Evolutionary conservation across 306 rosid species (phyloP), one percentile per base, ranked within the genome.

Genomic region (Hippophae gyantsensis): DNA sequence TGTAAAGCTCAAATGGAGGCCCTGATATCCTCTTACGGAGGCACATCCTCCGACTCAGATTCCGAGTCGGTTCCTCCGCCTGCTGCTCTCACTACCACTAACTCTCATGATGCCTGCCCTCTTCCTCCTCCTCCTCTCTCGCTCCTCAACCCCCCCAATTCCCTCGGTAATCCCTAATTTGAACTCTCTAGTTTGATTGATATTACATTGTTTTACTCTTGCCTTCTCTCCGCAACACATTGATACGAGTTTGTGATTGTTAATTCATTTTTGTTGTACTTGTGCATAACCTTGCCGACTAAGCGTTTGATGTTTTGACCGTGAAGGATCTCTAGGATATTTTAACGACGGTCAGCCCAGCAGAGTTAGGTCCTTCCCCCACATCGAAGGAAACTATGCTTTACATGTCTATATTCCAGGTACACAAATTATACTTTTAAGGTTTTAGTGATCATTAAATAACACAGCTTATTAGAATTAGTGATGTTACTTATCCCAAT

Each of bases 341-440:
- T 66, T 58, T 43, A 79, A 64, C 38, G 61, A 51, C 47, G 77
- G 62, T 43, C 86, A 78, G 80, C 57, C 87, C 50, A 66, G 76
- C 69, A 85, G 84, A 78, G 59, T 87, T 53, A 77, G 98, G 75
- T 81, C 63, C 69, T 90, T 90, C 53, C 89, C 98, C 69, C 96
- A 87, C 65, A 76, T 79, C 2, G 84, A 90, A 52, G 98, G 98
- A 27, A 87, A 87, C 80, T 85, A 83, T 47, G 95, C 89, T 18
- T 57, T 87, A 47, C 95, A 90, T 58, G 79, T 90, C 40, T 90
- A 87, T 67, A 81, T 90, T 61, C 98, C 96, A 64, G 77, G 98
- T 90, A 50, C 10, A 26, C 13, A 54, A 53, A 11, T 26, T 9
- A 26, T 52, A 52, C 2, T 13, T 52, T 2, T 9, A 6, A 3